These are phyloP conservation scores for Talaromyces sp. DNA, from an alignment of 2,329 filamentous ascomycete species.

Conservation along the genomic window DNA sequence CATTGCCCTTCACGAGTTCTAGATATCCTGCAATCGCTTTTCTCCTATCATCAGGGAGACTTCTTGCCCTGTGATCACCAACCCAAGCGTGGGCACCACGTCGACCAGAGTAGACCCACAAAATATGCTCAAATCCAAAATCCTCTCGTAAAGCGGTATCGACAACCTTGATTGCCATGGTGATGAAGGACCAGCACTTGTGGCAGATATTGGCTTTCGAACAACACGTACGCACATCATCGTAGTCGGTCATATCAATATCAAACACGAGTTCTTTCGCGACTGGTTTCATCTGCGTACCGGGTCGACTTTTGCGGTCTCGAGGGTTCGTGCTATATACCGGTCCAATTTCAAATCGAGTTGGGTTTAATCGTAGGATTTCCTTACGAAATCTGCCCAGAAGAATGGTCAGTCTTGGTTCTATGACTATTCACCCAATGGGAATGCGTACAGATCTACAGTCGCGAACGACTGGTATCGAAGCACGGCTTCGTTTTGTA, in stretches of 20 bases:
- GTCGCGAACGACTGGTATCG: constrained; percentile 81
- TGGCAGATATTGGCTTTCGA: constrained; percentile 87
- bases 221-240: constrained; percentile 93
- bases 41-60: constrained; percentile 80
- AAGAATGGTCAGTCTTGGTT: background rate
- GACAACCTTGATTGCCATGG: constrained; percentile 93
- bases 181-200: constrained; percentile 96
- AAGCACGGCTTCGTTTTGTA: constrained; percentile 88
- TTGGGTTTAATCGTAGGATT: constrained; percentile 80
- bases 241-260: constrained; percentile 99
- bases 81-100: constrained; percentile 98
- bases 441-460: constrained; percentile 54
- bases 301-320: constrained; percentile 80
- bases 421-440: background rate
- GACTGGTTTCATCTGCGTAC: constrained; percentile 77
- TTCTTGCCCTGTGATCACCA: constrained; percentile 81
- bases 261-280: constrained; percentile 97
- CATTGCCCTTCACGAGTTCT: constrained; percentile 81
- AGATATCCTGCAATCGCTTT: constrained; percentile 84
- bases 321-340: constrained; percentile 92
- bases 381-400: constrained; percentile 76
- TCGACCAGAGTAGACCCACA: constrained; percentile 98
- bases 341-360: constrained; percentile 97
- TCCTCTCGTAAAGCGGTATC: constrained; percentile 85
- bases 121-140: constrained; percentile 93